Evolutionary conservation across 192 early-diverging fungal genomes (phyloP).

Genomic region (Umbelopsis sp.): DNA sequence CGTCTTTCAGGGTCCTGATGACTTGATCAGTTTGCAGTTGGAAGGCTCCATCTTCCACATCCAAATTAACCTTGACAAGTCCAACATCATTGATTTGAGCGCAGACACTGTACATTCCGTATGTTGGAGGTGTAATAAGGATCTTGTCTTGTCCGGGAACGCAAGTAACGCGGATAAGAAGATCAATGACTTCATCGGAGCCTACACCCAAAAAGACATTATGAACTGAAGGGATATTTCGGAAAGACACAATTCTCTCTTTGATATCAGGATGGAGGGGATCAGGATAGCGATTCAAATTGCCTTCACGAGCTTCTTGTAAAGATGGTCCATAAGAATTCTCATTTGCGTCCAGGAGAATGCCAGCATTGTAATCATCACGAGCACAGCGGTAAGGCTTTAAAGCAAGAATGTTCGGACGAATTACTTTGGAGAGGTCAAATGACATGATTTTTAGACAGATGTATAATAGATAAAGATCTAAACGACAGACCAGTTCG

Average conservation of each 20-base stretch:
- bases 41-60: slow-evolving; percentile 71
- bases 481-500: slow-evolving; percentile 5
- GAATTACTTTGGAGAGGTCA: slow-evolving; percentile 64
- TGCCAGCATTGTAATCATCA: slow-evolving; percentile 93
- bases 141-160: slow-evolving; percentile 89
- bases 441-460: slow-evolving; percentile 45
- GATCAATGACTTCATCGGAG: slow-evolving; percentile 94
- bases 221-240: slow-evolving; percentile 66
- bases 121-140: slow-evolving; percentile 95
- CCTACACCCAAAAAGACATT: slow-evolving; percentile 96
- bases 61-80: slow-evolving; percentile 84
- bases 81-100: slow-evolving; percentile 95
- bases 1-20: slow-evolving; percentile 53
- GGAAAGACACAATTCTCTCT: slow-evolving; percentile 69
- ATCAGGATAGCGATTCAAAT: slow-evolving; percentile 95
- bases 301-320: slow-evolving; percentile 35
- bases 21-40: slow-evolving; percentile 69
- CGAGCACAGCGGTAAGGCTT: slow-evolving; percentile 97
- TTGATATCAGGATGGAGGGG: slow-evolving; percentile 90
- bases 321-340: slow-evolving; percentile 84
- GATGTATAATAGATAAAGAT: neutral
- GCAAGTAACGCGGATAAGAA: slow-evolving; percentile 88
- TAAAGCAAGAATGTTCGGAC: slow-evolving; percentile 81
- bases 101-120: slow-evolving; percentile 97
- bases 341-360: slow-evolving; percentile 99